Percentiles rank a stretch among this genome's conserved stretches.
Conservation (phyloP, 2,329 filamentous ascomycete species). For the Cryphonectria carpinicola region DNA sequence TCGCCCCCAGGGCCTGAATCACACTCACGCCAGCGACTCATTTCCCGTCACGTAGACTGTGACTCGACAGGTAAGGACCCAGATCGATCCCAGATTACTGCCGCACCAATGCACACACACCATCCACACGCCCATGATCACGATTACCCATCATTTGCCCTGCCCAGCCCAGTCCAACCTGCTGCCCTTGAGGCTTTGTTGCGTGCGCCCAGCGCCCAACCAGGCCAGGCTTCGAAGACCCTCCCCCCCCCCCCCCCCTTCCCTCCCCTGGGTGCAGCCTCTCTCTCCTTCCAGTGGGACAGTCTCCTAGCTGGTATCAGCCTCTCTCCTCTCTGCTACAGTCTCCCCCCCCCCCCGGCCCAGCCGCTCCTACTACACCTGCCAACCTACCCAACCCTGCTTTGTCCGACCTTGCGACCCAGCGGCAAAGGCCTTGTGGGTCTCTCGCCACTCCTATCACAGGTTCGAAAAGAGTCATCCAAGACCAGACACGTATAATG, state of each 20-base stretch:
- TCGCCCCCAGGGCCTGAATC: conserved; percentile 16
- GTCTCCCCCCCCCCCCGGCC: neutral
- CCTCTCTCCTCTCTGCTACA: conserved; percentile 1
- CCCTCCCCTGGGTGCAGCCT: neutral
- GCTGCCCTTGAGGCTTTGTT: neutral
- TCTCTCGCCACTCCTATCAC: conserved; percentile 29
- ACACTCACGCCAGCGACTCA: conserved; percentile 17
- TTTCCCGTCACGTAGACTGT: conserved; percentile 14
- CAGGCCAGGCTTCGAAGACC: neutral
- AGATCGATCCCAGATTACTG: neutral
- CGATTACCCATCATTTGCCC: neutral
- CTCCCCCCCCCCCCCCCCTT: too few species aligned
- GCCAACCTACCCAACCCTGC: conserved; percentile 7
- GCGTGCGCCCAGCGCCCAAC: neutral
- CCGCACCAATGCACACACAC: neutral
- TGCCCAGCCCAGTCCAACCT: neutral
- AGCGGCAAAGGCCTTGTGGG: conserved; percentile 28
- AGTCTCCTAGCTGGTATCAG: conserved; percentile 12
- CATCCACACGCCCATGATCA: neutral
- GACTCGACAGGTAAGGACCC: conserved; percentile 19
- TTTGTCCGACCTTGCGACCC: conserved; percentile 20
- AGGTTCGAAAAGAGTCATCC: conserved; percentile 34
- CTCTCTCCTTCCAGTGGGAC: neutral
- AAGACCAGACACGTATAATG: conserved; percentile 26
- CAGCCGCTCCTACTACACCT: neutral